Evolutionary conservation across 176 grass and related monocot species (phyloP).

Genomic region (Carex scoparia): DNA sequence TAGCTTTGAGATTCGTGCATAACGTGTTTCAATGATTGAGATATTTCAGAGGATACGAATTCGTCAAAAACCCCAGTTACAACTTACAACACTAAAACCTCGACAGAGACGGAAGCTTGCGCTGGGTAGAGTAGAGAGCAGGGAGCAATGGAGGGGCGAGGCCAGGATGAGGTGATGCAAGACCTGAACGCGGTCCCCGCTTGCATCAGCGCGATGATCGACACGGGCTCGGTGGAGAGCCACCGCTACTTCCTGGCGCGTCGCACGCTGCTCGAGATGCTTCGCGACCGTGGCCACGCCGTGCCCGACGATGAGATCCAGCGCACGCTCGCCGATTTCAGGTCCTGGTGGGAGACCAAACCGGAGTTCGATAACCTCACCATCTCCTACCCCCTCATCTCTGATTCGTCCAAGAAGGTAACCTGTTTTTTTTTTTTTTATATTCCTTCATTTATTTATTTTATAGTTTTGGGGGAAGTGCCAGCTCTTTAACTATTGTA

Average conservation of each 20-base stretch:
- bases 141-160: background rate
- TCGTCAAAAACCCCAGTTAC: background rate
- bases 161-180: background rate
- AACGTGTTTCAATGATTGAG: no score
- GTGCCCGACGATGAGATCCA: slow-evolving; percentile 43
- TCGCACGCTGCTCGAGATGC: slow-evolving; percentile 82
- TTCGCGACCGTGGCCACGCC: slow-evolving; percentile 64
- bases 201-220: slow-evolving; percentile 61
- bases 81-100: background rate
- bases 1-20: no score
- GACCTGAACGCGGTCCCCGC: background rate
- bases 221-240: slow-evolving; percentile 55
- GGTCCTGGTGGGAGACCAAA: slow-evolving; percentile 43
- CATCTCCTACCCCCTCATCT: slow-evolving; percentile 37
- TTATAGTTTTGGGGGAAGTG: background rate
- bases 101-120: background rate
- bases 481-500: background rate
- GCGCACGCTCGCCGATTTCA: slow-evolving; percentile 66
- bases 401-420: slow-evolving; percentile 59
- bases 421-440: background rate
- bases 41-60: no score
- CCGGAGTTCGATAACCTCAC: slow-evolving; percentile 46
- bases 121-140: background rate
- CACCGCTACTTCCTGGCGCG: slow-evolving; percentile 76
- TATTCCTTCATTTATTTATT: background rate